phyloP scores from a whole-genome alignment of 2,329 filamentous ascomycete species.

The Fusarium camptoceras region DNA sequence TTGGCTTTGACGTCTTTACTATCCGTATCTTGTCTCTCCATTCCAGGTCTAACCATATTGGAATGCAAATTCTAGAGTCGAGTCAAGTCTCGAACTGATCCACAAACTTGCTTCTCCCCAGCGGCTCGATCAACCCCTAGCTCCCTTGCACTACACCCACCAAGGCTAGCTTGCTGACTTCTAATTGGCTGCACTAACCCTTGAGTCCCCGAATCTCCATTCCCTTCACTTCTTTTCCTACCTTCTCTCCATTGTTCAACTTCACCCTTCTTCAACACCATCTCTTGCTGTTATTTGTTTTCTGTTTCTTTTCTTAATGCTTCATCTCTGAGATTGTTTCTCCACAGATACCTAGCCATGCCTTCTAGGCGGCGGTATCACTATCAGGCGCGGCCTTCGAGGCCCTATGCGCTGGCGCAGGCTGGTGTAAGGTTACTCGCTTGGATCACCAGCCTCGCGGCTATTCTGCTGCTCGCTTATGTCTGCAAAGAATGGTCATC shows the following conservation, averaged over 20 bases:
- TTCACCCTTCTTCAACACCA: conserved; percentile 6
- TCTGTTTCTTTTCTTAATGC: conserved; percentile 9
- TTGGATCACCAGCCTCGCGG: conserved; percentile 50
- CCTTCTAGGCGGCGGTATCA: conserved; percentile 30
- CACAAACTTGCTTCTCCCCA: conserved; percentile 3
- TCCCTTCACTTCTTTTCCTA: conserved; percentile 31
- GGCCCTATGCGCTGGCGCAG: conserved; percentile 38
- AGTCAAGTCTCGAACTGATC: conserved; percentile 5
- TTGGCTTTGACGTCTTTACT: neutral
- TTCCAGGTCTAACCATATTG: conserved; percentile 21
- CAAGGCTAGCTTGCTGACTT: neutral
- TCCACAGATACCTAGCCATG: conserved; percentile 16
- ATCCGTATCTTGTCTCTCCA: neutral
- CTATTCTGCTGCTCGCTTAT: conserved; percentile 50
- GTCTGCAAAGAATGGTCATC: conserved; percentile 50
- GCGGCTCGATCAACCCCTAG: conserved; percentile 24
- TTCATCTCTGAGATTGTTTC: conserved; percentile 7
- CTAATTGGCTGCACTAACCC: conserved; percentile 17
- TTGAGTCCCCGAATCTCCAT: conserved; percentile 9
- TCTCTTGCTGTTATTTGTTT: neutral
- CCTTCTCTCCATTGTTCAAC: conserved; percentile 16
- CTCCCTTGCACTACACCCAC: conserved; percentile 9
- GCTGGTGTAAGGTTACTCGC: conserved; percentile 46
- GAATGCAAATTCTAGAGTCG: conserved; percentile 21
- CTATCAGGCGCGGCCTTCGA: conserved; percentile 20